Evolutionary conservation across 768 basidiomycete species (phyloP).

Genomic region (Kwoniella bestiolae): DNA sequence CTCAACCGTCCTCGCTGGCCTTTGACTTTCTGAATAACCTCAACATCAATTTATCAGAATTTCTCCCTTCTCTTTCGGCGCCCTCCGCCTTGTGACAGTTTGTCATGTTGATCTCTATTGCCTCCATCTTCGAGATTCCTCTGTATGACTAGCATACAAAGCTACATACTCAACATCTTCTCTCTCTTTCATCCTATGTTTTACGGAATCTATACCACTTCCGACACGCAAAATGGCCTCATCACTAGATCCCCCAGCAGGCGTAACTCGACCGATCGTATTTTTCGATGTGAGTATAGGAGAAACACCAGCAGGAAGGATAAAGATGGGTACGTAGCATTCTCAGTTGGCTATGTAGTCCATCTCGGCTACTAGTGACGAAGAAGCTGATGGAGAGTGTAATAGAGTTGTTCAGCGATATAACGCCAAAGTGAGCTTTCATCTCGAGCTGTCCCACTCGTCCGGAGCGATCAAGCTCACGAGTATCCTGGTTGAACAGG

Average conservation of each 20-base stretch:
- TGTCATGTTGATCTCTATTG: neutral
- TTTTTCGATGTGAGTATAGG: conserved; percentile 98
- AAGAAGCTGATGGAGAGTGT: conserved; percentile 5
- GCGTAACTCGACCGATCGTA: conserved; percentile 72
- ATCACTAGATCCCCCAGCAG: conserved; percentile 49
- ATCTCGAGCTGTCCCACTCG: neutral
- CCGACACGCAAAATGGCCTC: conserved; percentile 27
- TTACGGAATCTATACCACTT: no score
- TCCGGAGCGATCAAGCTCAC: conserved; percentile 1
- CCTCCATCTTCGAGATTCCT: neutral
- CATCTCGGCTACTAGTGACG: neutral
- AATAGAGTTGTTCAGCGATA: conserved; percentile 81
- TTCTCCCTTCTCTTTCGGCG: conserved; percentile 5
- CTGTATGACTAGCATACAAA: no score
- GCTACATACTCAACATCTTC: neutral
- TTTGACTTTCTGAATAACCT: conserved; percentile 8
- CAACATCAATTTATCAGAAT: neutral
- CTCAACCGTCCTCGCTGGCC: neutral
- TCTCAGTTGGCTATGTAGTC: no score
- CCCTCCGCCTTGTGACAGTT: conserved; percentile 6
- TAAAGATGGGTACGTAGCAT: conserved; percentile 82
- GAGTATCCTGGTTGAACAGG: conserved; percentile 59
- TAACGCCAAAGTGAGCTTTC: conserved; percentile 81
- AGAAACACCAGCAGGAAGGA: conserved; percentile 88
- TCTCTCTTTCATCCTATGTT: no score